phyloP scores from a whole-genome alignment of 805 yeast species.

The Schwanniomyces pseudopolymorphus region DNA sequence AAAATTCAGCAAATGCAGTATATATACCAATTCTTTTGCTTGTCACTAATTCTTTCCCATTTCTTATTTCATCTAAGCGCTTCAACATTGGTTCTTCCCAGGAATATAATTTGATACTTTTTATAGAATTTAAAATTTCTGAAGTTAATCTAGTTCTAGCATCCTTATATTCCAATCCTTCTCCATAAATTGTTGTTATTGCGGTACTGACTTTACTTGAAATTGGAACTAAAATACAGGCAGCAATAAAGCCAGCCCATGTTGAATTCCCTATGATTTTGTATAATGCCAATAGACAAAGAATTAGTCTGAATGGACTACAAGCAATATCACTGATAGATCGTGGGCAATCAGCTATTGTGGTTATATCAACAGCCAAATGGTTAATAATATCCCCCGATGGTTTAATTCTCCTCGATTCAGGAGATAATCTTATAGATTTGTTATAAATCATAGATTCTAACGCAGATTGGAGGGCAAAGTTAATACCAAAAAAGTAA shows the following conservation, averaged over 20 bases:
- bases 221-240: conserved; percentile 31
- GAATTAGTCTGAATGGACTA: conserved; percentile 22
- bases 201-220: conserved; percentile 26
- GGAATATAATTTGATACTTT: conserved; percentile 39
- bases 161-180: conserved; percentile 35
- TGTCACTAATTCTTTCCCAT: conserved; percentile 32
- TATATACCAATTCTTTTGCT: conserved; percentile 29
- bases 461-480: conserved; percentile 18
- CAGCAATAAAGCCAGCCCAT: conserved; percentile 33
- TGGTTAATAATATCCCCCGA: conserved; percentile 36
- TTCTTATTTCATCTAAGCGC: conserved; percentile 31
- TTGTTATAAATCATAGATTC: conserved; percentile 26
- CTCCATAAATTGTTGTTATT: conserved; percentile 21
- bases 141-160: conserved; percentile 35
- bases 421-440: conserved; percentile 29
- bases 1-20: conserved; percentile 29
- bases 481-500: conserved; percentile 11
- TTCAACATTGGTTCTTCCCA: conserved; percentile 43
- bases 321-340: conserved; percentile 18
- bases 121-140: conserved; percentile 38
- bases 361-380: conserved; percentile 27
- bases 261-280: conserved; percentile 35
- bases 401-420: conserved; percentile 28
- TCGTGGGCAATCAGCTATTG: conserved; percentile 14
- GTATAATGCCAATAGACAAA: conserved; percentile 31